A percentile compares a stretch with the other conserved stretches of the same genome.
These are phyloP conservation scores for Grosmannia serpens DNA, from an alignment of 2,329 filamentous ascomycete genomes.

Conservation along the genomic window DNA sequence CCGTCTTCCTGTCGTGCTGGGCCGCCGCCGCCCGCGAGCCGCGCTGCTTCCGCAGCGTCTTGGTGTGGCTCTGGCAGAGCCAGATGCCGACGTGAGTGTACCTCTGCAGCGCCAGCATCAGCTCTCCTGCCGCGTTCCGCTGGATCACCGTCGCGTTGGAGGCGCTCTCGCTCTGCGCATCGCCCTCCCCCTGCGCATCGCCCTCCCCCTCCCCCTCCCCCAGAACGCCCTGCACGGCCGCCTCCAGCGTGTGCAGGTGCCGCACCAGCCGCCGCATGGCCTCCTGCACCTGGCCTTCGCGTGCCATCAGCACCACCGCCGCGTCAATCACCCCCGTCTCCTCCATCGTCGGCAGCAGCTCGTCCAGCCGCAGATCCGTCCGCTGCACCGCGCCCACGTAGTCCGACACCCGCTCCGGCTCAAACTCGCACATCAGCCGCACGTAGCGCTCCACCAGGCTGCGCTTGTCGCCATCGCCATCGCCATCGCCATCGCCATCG, in stretches of 20 bases:
- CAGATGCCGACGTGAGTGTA: conserved; percentile 90
- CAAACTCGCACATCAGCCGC: conserved; percentile 79
- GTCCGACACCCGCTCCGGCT: conserved; percentile 70
- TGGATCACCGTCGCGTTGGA: conserved; percentile 9
- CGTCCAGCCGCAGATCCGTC: conserved; percentile 66
- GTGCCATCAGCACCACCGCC: conserved; percentile 78
- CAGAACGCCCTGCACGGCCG: conserved; percentile 64
- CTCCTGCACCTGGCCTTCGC: conserved; percentile 70
- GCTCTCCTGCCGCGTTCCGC: conserved; percentile 53
- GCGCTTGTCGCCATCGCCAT: conserved; percentile 27
- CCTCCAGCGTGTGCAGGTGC: conserved; percentile 70
- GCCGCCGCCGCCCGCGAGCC: not conserved
- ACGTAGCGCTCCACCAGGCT: conserved; percentile 75
- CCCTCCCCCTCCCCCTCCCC: conserved; percentile 15
- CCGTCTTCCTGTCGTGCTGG: conserved; percentile 27
- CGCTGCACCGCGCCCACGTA: conserved; percentile 70
- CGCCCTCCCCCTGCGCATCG: conserved; percentile 34
- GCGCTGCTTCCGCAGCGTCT: conserved; percentile 24
- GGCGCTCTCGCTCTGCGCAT: conserved; percentile 24
- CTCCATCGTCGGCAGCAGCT: conserved; percentile 78
- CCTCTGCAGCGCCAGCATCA: conserved; percentile 71
- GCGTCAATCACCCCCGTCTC: conserved; percentile 84
- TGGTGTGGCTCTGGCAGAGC: conserved; percentile 81
- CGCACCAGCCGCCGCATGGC: conserved; percentile 78
- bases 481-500: conserved; percentile 24